Conservation (phyloP, 2,329 filamentous ascomycete species). For the Calonectria naviculata region DNA sequence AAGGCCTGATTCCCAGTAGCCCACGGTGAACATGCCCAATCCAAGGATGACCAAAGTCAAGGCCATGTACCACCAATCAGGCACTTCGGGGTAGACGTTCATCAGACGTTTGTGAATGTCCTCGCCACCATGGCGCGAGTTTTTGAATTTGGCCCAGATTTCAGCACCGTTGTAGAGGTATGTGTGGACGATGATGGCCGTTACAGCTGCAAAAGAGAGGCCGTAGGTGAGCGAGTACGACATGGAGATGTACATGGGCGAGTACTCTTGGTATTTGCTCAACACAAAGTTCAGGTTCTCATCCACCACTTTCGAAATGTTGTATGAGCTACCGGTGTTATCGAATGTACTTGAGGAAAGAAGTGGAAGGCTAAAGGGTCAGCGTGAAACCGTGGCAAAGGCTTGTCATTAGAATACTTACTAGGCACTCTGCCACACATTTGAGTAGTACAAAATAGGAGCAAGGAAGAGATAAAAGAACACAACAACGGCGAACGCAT, state of each 20-base stretch:
- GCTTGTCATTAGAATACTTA: background rate
- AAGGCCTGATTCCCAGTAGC: conserved; percentile 19
- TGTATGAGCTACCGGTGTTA: conserved; percentile 12
- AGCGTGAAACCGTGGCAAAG: background rate
- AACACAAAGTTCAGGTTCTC: conserved; percentile 15
- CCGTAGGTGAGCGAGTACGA: conserved; percentile 17
- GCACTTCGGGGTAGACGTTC: conserved; percentile 19
- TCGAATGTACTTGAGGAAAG: conserved; percentile 20
- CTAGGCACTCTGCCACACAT: conserved; percentile 24
- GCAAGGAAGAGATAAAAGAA: conserved; percentile 19
- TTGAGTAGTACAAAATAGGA: conserved; percentile 20
- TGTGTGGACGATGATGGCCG: conserved; percentile 18
- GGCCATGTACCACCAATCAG: conserved; percentile 19
- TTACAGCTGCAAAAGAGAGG: conserved; percentile 16
- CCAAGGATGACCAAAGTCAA: conserved; percentile 11
- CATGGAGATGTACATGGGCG: conserved; percentile 23
- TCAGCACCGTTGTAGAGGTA: conserved; percentile 19
- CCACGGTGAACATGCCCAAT: conserved; percentile 18
- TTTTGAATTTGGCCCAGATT: conserved; percentile 22
- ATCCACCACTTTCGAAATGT: conserved; percentile 11
- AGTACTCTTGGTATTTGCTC: conserved; percentile 18
- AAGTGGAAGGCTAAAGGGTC: conserved; percentile 4
- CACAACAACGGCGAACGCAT: conserved; percentile 12
- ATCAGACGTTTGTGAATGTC: conserved; percentile 20
- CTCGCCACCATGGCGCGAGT: conserved; percentile 16